Evolutionary conservation across 2,329 filamentous ascomycete species (phyloP).

Genomic region (Hortaea werneckii): DNA sequence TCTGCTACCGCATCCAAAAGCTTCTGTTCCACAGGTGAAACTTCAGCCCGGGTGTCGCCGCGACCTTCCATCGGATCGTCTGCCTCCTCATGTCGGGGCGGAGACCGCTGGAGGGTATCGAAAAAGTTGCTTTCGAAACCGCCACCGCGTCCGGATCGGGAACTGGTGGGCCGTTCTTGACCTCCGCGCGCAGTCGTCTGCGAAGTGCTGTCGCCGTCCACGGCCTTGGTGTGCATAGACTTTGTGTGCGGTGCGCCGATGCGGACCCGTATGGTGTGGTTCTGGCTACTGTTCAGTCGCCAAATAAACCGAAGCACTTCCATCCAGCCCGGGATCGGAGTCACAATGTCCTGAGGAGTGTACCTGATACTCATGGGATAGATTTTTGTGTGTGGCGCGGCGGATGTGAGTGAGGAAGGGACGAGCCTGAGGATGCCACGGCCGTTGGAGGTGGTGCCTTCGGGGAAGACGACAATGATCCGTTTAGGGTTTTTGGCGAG

Average conservation of each 20-base stretch:
- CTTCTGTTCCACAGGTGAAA: constrained; percentile 44
- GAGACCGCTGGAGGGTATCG: constrained; percentile 31
- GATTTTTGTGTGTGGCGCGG: constrained; percentile 59
- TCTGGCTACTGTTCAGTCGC: constrained; percentile 73
- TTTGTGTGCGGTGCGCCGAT: constrained; percentile 62
- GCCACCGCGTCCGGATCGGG: constrained; percentile 9
- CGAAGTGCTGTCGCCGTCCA: not conserved
- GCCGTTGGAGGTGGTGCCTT: constrained; percentile 90
- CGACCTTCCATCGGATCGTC: constrained; percentile 20
- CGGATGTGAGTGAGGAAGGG: constrained; percentile 57
- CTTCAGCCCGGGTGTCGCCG: constrained; percentile 13
- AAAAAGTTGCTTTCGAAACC: constrained; percentile 38
- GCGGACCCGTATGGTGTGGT: constrained; percentile 80
- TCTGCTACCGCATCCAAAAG: constrained; percentile 74
- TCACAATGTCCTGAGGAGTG: constrained; percentile 79
- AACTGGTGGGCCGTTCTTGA: not conserved
- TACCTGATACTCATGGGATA: constrained; percentile 89
- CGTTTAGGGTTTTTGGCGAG: constrained; percentile 59
- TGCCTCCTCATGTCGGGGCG: constrained; percentile 6
- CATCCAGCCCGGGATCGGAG: constrained; percentile 60
- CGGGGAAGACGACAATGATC: constrained; percentile 79
- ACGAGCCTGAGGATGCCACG: constrained; percentile 78
- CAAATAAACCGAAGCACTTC: constrained; percentile 67
- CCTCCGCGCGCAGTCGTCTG: not conserved
- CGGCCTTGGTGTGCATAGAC: constrained; percentile 16